Percentiles rank a stretch among this genome's conserved stretches.
Evolutionary conservation across 2,329 filamentous ascomycete species (phyloP).

Genomic region (Cryoendolithus antarcticus): DNA sequence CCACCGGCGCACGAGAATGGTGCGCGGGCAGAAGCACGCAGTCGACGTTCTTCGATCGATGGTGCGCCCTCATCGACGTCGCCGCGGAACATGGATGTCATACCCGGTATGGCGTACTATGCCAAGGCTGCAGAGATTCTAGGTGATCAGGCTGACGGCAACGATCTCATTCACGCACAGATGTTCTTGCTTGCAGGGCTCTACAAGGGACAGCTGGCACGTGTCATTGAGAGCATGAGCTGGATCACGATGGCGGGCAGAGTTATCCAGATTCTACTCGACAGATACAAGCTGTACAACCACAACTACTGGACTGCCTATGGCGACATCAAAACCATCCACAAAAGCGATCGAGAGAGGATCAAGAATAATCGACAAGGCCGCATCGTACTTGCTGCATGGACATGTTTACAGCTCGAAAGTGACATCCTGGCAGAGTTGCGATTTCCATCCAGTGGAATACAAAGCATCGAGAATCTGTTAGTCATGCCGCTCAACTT

Average conservation of each 20-base stretch:
- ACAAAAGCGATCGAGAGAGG: conserved; percentile 14
- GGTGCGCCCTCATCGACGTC: conserved; percentile 8
- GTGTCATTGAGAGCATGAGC: conserved; percentile 73
- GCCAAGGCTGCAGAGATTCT: conserved; percentile 77
- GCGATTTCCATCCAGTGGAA: conserved; percentile 45
- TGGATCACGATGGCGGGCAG: conserved; percentile 53
- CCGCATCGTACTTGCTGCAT: conserved; percentile 56
- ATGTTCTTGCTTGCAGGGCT: conserved; percentile 73
- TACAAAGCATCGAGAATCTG: conserved; percentile 44
- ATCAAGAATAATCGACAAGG: conserved; percentile 26
- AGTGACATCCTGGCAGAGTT: conserved; percentile 91
- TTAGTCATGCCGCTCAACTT: conserved; percentile 57
- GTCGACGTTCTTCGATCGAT: conserved; percentile 20
- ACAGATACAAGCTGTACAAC: conserved; percentile 46
- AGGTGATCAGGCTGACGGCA: conserved; percentile 65
- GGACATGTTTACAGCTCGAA: conserved; percentile 88
- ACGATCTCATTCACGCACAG: conserved; percentile 72
- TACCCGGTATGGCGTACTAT: conserved; percentile 85
- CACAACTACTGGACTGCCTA: conserved; percentile 20
- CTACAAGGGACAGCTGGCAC: conserved; percentile 77
- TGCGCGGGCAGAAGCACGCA: conserved; percentile 14
- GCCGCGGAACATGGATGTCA: conserved; percentile 50
- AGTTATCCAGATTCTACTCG: conserved; percentile 58
- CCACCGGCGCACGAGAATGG: conserved; percentile 10
- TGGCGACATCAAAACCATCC: conserved; percentile 24